These are phyloP conservation scores for Rehmannia glutinosa DNA, from an alignment of 257 asterid species.

Conservation along the genomic window DNA sequence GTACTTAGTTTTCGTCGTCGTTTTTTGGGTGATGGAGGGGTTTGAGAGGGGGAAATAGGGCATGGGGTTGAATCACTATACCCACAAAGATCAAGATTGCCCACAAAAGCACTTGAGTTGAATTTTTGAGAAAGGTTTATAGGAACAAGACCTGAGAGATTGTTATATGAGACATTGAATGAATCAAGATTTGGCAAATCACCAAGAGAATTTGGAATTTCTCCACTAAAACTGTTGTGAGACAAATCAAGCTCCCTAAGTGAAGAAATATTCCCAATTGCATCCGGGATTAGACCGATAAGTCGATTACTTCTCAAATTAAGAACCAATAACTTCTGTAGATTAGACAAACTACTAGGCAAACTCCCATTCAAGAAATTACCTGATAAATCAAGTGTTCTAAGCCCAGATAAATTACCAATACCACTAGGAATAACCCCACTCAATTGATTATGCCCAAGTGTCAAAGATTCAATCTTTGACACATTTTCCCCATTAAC, in stretches of 20 bases:
- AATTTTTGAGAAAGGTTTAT: constrained; percentile 48
- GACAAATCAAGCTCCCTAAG: constrained; percentile 66
- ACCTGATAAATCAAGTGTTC: constrained; percentile 45
- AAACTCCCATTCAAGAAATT: constrained; percentile 61
- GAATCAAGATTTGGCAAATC: constrained; percentile 49
- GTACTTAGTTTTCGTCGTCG: constrained; percentile 41
- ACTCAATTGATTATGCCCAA: not conserved
- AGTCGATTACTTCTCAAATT: constrained; percentile 48
- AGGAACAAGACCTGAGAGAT: constrained; percentile 79
- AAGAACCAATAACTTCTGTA: constrained; percentile 54
- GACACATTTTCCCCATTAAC: constrained; percentile 31
- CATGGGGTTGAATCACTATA: constrained; percentile 54
- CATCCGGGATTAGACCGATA: constrained; percentile 42
- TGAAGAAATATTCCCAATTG: constrained; percentile 46
- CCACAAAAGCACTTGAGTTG: constrained; percentile 63
- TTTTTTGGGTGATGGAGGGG: constrained; percentile 19
- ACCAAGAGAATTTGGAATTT: constrained; percentile 61
- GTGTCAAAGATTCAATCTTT: not conserved
- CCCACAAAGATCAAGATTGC: constrained; percentile 79
- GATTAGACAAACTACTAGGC: constrained; percentile 41
- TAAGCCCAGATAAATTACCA: constrained; percentile 42
- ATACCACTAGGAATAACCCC: constrained; percentile 18
- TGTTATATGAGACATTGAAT: constrained; percentile 80
- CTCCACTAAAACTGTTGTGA: constrained; percentile 54
- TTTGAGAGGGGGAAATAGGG: constrained; percentile 38